Evolutionary conservation across 352 stramenopile genomes (phyloP), one percentile per base, ranked within the genome.

Genomic region (Thraustochytrium sp.): DNA sequence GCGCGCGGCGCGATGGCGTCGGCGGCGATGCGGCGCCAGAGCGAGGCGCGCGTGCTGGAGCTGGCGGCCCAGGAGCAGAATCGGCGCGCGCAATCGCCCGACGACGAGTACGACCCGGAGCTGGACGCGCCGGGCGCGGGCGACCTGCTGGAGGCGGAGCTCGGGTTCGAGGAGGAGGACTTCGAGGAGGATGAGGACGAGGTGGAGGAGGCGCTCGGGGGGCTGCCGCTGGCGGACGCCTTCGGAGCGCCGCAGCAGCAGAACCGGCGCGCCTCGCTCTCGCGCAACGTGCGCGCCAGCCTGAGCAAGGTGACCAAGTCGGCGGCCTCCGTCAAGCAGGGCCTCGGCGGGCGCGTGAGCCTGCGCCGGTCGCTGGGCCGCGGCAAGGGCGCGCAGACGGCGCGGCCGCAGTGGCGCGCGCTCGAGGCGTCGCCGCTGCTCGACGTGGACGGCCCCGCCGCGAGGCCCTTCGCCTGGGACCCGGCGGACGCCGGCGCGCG

Each of bases 1-100:
- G n/a, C n/a, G n/a, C n/a, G n/a, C n/a, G n/a, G n/a, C 42, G 42
- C n/a, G 59, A 72, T 38, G 59, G 31, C 31, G n/a, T n/a, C n/a
- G 59, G 26, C 21, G 26, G 21, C 59, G 9, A 21, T 72, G 36
- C 34, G 59, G 59, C 59, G 59, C 59, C 11, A 16, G 36, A 72
- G 59, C 40, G 59, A 72, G 59, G 59, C 59, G 59, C 59, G 59
- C 59, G 36, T 72, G 59, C 59, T 49, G 36, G 59, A 38, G 26
- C 26, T 31, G 11, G 59, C 59, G 26, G 59, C 59, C 11, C 23
- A 44, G 40, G 59, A 72, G 59, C 59, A 72, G 40, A 18, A 44
- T 4, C 59, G 59, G n/a, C 59, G 59, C 34, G 59, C 16, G 40
- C 59, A 26, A 4, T 49, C 40, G 4, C 31, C 21, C 34, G 59